Conservation (phyloP, 1,284 basidiomycete genomes). For the Ustilago sp. region DNA sequence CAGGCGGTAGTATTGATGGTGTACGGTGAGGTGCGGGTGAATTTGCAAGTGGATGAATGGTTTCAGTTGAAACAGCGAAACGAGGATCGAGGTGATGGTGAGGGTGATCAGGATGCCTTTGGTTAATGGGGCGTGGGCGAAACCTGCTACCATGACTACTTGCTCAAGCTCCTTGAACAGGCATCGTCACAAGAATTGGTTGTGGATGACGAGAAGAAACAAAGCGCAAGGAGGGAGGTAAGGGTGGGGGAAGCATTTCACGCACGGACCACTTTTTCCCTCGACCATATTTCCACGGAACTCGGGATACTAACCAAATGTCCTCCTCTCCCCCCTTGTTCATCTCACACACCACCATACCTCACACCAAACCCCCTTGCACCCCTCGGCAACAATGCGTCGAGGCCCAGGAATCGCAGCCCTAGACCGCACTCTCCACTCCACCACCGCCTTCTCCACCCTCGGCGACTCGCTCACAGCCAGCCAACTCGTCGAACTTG, state of each 20-base stretch:
- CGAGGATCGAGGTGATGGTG: constrained; percentile 24
- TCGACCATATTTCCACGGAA: neutral
- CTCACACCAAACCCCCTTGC: neutral
- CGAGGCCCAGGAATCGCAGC: constrained; percentile 73
- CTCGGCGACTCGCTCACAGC: constrained; percentile 84
- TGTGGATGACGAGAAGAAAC: neutral
- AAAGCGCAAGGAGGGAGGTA: neutral
- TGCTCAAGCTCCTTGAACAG: neutral
- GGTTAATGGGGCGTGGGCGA: constrained; percentile 44
- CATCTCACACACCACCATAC: neutral
- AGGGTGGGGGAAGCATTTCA: neutral
- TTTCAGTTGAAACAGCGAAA: constrained; percentile 67
- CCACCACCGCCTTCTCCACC: constrained; percentile 76
- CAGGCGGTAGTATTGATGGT: constrained; percentile 83
- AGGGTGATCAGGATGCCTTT: constrained; percentile 42
- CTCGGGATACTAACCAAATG: neutral
- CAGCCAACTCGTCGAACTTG: constrained; percentile 81
- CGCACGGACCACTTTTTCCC: neutral
- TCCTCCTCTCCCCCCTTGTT: neutral
- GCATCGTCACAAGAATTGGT: neutral
- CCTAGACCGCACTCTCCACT: constrained; percentile 71
- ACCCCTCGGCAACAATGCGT: constrained; percentile 69
- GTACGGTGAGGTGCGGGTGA: constrained; percentile 73
- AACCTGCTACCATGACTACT: constrained; percentile 46
- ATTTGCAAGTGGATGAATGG: constrained; percentile 52